A percentile compares a stretch with the other conserved stretches of the same genome.
Conservation (phyloP, 257 asterid genomes). For the Solanum virginianum region DNA sequence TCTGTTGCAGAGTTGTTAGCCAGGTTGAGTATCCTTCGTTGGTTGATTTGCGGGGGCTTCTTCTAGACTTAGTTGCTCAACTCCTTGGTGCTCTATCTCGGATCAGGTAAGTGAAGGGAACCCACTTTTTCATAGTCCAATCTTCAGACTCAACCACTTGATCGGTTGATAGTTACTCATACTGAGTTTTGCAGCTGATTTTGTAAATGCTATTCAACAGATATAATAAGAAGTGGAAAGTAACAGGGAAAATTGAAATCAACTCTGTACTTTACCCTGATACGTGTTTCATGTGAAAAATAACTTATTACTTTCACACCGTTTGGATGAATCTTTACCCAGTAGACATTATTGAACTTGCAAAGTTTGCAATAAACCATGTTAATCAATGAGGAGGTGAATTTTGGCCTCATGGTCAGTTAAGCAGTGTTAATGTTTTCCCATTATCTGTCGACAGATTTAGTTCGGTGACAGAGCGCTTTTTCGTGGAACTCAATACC, state of each 20-base stretch:
- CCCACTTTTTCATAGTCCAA: background rate
- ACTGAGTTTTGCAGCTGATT: background rate
- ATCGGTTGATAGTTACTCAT: background rate
- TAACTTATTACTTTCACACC: background rate
- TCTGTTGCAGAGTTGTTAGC: constrained; percentile 80
- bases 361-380: background rate
- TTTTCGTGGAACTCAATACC: constrained; percentile 93
- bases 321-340: background rate
- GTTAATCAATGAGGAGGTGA: background rate
- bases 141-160: background rate
- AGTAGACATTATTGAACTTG: background rate
- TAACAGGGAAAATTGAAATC: background rate
- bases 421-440: constrained; percentile 5
- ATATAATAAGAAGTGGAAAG: background rate
- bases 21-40: constrained; percentile 96
- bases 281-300: background rate
- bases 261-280: background rate
- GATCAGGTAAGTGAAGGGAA: constrained; percentile 51
- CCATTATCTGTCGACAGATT: constrained; percentile 49
- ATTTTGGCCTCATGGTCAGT: background rate
- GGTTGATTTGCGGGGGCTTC: constrained; percentile 98
- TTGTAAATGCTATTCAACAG: background rate
- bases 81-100: constrained; percentile 97
- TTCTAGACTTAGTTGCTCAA: constrained; percentile 97
- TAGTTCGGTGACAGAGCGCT: constrained; percentile 98